Conservation (phyloP, 306 rosid genomes). For the Lathyrus tuberosus region DNA sequence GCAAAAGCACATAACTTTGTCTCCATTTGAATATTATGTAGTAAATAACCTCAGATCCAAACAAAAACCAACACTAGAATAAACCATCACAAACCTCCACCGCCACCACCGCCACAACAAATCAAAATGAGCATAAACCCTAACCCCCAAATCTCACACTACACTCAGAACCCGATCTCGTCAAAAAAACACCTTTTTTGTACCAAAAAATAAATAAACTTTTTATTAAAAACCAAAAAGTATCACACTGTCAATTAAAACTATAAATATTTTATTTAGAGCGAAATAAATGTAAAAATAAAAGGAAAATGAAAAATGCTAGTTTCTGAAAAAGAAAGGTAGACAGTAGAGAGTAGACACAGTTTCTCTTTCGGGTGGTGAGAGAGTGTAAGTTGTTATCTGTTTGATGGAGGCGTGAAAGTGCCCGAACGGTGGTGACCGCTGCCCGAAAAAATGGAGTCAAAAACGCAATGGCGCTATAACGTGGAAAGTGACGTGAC, state of each 20-base stretch:
- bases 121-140: conserved; percentile 44
- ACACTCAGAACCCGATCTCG: conserved; percentile 68
- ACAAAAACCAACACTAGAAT: conserved; percentile 50
- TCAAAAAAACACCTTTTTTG: conserved; percentile 25
- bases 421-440: conserved; percentile 94
- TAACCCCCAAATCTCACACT: conserved; percentile 52
- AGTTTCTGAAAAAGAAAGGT: background rate
- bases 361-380: conserved; percentile 36
- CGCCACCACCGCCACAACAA: conserved; percentile 25
- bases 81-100: conserved; percentile 57
- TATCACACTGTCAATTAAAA: conserved; percentile 30
- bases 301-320: background rate
- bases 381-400: conserved; percentile 48
- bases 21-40: conserved; percentile 62
- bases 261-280: background rate
- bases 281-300: background rate
- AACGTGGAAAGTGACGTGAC: conserved; percentile 94
- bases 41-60: conserved; percentile 81
- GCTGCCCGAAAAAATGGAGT: conserved; percentile 75
- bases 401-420: conserved; percentile 69
- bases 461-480: conserved; percentile 74
- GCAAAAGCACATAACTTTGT: conserved; percentile 54
- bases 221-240: conserved; percentile 26
- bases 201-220: conserved; percentile 15
- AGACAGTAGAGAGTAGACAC: background rate